Base-by-base conservation (phyloP, 441 rosid genomes). In the Kokia cookei region DNA sequence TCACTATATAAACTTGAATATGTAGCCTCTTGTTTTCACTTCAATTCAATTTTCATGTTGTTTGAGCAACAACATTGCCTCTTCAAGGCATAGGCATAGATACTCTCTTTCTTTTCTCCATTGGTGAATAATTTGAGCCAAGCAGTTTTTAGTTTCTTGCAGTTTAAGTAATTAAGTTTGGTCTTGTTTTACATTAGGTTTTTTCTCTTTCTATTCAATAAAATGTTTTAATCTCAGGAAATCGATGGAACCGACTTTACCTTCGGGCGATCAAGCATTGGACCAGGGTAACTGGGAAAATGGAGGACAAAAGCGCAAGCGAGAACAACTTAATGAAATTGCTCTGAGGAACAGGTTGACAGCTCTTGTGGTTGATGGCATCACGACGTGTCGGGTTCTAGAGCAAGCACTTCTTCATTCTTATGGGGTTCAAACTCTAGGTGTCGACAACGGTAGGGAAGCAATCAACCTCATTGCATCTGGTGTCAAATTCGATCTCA, bases 301-400 rank as follows among this genome's bases (percentile, higher is more conserved):
- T 17, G 69, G 29, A 64, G 69, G 29, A n/a, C 22, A n/a, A 65
- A 35, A 2, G 22, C 10, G 2, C 48, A 26, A 14, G 26, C 15
- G 24, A 19, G 5, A 9, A 27, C 3, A 4, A 14, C 32, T 22
- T 54, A 22, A 45, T 45, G 54, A 24, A 26, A 14, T 65, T 51
- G 11, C 22, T 15, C 40, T 35, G 14, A 73, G 73, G 73, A 77
- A 81, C 71, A 57, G 57, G 73, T 6, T 81, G 43, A 24, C 9
- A 29, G 83, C 83, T 2, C 82, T 81, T 65, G n/a, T 84, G n/a
- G 75, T 77, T n/a, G 82, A 63, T 71, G 65, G 54, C 1, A 59
- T 59, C 26, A 19, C 14, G 37, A 35, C 32, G 29, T 69, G 71
- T 43, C 65, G 65, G 22, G 17, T 13, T 9, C 4, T 68, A 2